Conservation (phyloP, 768 basidiomycete genomes). For the Tulasnella sp. region DNA sequence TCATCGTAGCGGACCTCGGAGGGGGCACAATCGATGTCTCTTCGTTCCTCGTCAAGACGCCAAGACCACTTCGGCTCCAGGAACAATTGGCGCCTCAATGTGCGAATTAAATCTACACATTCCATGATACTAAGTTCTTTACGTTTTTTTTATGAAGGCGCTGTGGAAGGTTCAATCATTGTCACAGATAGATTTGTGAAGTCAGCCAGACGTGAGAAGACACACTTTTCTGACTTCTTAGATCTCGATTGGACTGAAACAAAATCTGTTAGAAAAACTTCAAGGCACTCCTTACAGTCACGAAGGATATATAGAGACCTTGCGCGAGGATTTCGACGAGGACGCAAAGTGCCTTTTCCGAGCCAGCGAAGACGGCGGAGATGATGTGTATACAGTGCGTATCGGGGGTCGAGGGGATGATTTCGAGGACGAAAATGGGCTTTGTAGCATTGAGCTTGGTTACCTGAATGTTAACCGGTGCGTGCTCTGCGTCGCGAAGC, state of each 20-base stretch:
- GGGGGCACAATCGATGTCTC: conserved; percentile 48
- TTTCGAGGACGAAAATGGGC: not conserved
- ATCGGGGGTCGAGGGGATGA: not conserved
- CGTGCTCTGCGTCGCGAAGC: too few species aligned
- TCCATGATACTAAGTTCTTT: conserved; percentile 42
- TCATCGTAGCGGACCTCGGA: conserved; percentile 53
- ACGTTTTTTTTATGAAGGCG: too few species aligned
- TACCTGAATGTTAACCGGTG: not conserved
- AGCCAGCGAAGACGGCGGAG: too few species aligned
- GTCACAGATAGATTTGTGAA: conserved; percentile 42
- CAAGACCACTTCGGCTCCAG: not conserved
- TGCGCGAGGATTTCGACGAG: not conserved
- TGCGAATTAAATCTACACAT: conserved; percentile 41
- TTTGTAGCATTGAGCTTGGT: not conserved
- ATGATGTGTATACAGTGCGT: too few species aligned
- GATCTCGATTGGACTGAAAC: too few species aligned
- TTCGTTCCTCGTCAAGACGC: conserved; percentile 37
- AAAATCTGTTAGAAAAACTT: not conserved
- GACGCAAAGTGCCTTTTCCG: not conserved
- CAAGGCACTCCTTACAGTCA: not conserved
- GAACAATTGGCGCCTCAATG: not conserved
- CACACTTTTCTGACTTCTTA: not conserved
- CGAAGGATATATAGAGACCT: not conserved
- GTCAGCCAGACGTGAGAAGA: not conserved
- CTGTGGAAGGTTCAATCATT: conserved; percentile 51